Conservation (phyloP, 371 early-diverging fungal species). For the Mortierella sp. region DNA sequence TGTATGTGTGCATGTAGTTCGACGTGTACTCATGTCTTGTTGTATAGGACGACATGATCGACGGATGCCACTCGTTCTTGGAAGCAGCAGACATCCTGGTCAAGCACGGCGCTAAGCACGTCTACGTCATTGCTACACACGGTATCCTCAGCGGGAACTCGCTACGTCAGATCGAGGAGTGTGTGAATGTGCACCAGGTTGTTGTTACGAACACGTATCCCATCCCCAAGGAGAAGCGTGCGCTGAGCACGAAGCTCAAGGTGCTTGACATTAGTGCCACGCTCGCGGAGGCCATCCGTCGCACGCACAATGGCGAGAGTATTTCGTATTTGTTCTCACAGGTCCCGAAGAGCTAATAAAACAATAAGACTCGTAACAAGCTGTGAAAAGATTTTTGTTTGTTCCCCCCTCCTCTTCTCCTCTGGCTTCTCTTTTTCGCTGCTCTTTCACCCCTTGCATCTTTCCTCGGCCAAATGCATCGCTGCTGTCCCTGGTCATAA, state of each 20-base stretch:
- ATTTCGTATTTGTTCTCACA: slow-evolving; percentile 88
- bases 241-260: slow-evolving; percentile 78
- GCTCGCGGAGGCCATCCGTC: slow-evolving; percentile 96
- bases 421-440: too few relatives aligned
- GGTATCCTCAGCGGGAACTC: slow-evolving; percentile 93
- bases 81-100: slow-evolving; percentile 90
- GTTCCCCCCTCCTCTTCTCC: too few relatives aligned
- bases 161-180: slow-evolving; percentile 84
- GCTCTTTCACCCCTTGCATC: too few relatives aligned
- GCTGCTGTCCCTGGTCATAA: too few relatives aligned
- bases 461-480: too few relatives aligned
- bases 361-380: too few relatives aligned
- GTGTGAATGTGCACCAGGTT: slow-evolving; percentile 84
- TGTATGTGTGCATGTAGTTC: too few relatives aligned
- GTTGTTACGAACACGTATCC: slow-evolving; percentile 97
- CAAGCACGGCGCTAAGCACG: slow-evolving; percentile 86
- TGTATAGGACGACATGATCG: slow-evolving; percentile 90
- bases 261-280: slow-evolving; percentile 92
- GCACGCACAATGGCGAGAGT: slow-evolving; percentile 98
- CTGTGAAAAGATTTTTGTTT: too few relatives aligned
- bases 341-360: slow-evolving; percentile 35
- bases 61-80: slow-evolving; percentile 87
- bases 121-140: slow-evolving; percentile 95
- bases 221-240: slow-evolving; percentile 79
- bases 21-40: too few relatives aligned